A percentile compares a stretch with the other conserved stretches of the same genome.
These are phyloP conservation scores for Avena sativa DNA, from an alignment of 176 grass and related monocot genomes.

Conservation along the genomic window DNA sequence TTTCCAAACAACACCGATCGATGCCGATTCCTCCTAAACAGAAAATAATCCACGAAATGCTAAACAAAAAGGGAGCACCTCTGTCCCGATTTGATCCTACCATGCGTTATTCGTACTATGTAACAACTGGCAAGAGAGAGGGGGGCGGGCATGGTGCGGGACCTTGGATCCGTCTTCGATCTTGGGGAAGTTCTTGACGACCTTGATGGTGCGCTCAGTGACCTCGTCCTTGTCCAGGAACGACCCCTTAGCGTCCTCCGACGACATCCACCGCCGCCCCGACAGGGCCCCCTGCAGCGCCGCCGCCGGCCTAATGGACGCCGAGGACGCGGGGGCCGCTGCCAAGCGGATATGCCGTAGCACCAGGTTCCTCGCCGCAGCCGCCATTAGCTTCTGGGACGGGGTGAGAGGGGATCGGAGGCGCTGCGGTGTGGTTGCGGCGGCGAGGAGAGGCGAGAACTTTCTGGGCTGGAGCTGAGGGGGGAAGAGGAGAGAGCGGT, in stretches of 20 bases:
- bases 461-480: not conserved
- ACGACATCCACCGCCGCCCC: slow-evolving; percentile 57
- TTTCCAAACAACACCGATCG: not conserved
- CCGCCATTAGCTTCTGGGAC: slow-evolving; percentile 22
- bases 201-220: slow-evolving; percentile 58
- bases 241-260: slow-evolving; percentile 58
- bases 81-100: not conserved
- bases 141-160: too few relatives aligned
- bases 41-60: not conserved
- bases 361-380: slow-evolving; percentile 51
- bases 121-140: not conserved
- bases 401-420: slow-evolving; percentile 6
- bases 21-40: not conserved
- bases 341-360: slow-evolving; percentile 60
- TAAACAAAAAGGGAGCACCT: not conserved
- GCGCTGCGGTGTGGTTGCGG: not conserved
- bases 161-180: slow-evolving; percentile 58
- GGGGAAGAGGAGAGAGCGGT: not conserved
- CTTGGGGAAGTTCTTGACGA: slow-evolving; percentile 63
- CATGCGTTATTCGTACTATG: not conserved
- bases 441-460: not conserved
- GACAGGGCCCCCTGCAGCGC: slow-evolving; percentile 44
- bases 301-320: slow-evolving; percentile 39
- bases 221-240: slow-evolving; percentile 68
- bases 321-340: slow-evolving; percentile 18